phyloP scores from a whole-genome alignment of 108 stramenopile species.

The Nannochloropsis granulata region DNA sequence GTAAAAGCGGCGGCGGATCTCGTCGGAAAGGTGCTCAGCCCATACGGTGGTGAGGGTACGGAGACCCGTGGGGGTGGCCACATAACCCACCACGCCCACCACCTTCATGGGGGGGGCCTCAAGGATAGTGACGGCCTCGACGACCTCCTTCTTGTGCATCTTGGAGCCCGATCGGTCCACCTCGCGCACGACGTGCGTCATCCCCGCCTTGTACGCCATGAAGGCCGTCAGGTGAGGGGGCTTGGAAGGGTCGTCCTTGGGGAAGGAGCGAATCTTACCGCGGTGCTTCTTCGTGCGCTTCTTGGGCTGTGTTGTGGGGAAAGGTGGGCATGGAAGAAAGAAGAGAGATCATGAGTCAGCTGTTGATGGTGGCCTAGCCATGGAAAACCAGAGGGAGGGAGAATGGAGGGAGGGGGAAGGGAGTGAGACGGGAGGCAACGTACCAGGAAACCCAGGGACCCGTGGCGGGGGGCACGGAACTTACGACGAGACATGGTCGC shows the following conservation, averaged over 20 bases:
- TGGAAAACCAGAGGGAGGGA: background rate
- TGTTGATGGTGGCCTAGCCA: too few relatives aligned
- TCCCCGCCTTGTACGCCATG: conserved; percentile 99
- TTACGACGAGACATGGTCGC: conserved; percentile 84
- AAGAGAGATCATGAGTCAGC: background rate
- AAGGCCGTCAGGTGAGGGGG: conserved; percentile 94
- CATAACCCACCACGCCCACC: conserved; percentile 98
- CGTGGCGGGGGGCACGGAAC: conserved; percentile 91
- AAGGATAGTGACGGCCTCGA: conserved; percentile 95
- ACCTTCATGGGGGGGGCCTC: conserved; percentile 98
- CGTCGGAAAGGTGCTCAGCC: conserved; percentile 93
- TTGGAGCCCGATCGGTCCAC: conserved; percentile 97
- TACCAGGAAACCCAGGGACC: conserved; percentile 78
- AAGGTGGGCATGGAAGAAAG: background rate
- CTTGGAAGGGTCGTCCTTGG: conserved; percentile 72
- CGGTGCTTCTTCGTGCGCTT: conserved; percentile 98
- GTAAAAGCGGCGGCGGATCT: conserved; percentile 98
- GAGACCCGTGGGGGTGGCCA: conserved; percentile 93
- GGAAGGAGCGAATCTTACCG: conserved; percentile 94
- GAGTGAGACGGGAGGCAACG: background rate
- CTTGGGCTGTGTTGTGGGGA: conserved; percentile 51
- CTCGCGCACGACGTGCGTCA: conserved; percentile 94
- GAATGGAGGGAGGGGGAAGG: background rate
- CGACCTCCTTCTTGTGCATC: conserved; percentile 99
- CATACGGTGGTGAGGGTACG: conserved; percentile 97